Evolutionary conservation across 2,329 filamentous ascomycete genomes (phyloP).

Genomic region (Epicoccum nigrum): DNA sequence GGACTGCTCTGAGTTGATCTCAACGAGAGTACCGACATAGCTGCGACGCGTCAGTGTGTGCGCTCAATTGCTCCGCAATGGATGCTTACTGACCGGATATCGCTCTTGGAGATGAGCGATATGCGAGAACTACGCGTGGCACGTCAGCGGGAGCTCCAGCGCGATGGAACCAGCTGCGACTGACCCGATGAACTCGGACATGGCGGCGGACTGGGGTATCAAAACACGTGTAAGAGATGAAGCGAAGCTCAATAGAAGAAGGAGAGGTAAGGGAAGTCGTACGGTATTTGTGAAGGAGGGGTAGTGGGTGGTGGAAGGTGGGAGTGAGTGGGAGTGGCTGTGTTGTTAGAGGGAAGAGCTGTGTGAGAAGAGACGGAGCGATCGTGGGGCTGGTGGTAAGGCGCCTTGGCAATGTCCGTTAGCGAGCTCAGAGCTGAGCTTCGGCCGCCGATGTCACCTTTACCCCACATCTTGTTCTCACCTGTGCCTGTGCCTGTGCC

Average conservation of each 20-base stretch:
- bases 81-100: slow-evolving; percentile 77
- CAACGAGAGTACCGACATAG: slow-evolving; percentile 93
- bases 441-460: slow-evolving; percentile 17
- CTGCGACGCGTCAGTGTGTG: slow-evolving; percentile 55
- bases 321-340: too few species aligned
- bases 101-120: slow-evolving; percentile 95
- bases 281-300: slow-evolving; percentile 22
- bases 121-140: slow-evolving; percentile 75
- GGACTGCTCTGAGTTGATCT: slow-evolving; percentile 96
- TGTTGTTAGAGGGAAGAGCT: slow-evolving; percentile 25
- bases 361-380: slow-evolving; percentile 23
- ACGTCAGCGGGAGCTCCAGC: slow-evolving; percentile 45
- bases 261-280: slow-evolving; percentile 27
- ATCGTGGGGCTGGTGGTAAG: slow-evolving; percentile 23
- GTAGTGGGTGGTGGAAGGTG: slow-evolving; percentile 13
- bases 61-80: slow-evolving; percentile 23
- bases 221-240: slow-evolving; percentile 33
- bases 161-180: slow-evolving; percentile 47
- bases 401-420: slow-evolving; percentile 26
- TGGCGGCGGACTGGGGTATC: slow-evolving; percentile 44
- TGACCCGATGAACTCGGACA: slow-evolving; percentile 68
- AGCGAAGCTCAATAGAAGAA: slow-evolving; percentile 28
- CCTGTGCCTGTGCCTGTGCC: too few species aligned
- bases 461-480: slow-evolving; percentile 35
- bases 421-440: slow-evolving; percentile 20